Evolutionary conservation across 2,329 filamentous ascomycete genomes (phyloP).

Genomic region (Xylaria sp.): DNA sequence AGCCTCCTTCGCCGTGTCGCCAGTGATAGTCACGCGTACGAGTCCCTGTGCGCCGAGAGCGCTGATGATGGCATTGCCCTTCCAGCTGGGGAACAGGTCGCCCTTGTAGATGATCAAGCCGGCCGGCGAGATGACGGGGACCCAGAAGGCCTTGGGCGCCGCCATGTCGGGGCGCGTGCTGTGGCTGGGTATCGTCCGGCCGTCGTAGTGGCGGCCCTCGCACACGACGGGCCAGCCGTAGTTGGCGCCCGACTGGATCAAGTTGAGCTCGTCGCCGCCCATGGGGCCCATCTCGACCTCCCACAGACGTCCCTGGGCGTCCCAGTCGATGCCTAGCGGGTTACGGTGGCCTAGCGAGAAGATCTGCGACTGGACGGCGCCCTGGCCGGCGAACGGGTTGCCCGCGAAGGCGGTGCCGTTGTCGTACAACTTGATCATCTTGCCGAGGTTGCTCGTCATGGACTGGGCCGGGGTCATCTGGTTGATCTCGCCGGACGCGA

Average conservation of each 20-base stretch:
- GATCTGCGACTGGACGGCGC: conserved; percentile 23
- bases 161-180: conserved; percentile 19
- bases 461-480: conserved; percentile 25
- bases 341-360: conserved; percentile 24
- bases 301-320: conserved; percentile 23
- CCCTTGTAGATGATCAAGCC: conserved; percentile 27
- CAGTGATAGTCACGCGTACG: conserved; percentile 23
- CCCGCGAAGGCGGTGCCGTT: conserved; percentile 23
- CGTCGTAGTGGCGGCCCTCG: conserved; percentile 24
- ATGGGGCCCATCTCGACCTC: conserved; percentile 25
- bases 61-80: conserved; percentile 22
- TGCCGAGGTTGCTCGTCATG: conserved; percentile 25
- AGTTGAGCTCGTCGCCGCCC: conserved; percentile 25
- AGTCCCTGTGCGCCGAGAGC: conserved; percentile 12
- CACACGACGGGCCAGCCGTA: conserved; percentile 23
- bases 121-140: conserved; percentile 25
- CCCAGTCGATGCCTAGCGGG: conserved; percentile 25
- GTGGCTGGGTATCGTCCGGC: conserved; percentile 20
- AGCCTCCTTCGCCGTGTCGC: conserved; percentile 23
- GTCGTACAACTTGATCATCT: conserved; percentile 21
- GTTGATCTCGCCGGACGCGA: conserved; percentile 25
- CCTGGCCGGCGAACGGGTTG: conserved; percentile 23
- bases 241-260: conserved; percentile 20
- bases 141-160: conserved; percentile 24
- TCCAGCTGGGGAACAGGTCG: conserved; percentile 21